Conservation (phyloP, 345 rosid species). For the Cardiospermum halicacabum region DNA sequence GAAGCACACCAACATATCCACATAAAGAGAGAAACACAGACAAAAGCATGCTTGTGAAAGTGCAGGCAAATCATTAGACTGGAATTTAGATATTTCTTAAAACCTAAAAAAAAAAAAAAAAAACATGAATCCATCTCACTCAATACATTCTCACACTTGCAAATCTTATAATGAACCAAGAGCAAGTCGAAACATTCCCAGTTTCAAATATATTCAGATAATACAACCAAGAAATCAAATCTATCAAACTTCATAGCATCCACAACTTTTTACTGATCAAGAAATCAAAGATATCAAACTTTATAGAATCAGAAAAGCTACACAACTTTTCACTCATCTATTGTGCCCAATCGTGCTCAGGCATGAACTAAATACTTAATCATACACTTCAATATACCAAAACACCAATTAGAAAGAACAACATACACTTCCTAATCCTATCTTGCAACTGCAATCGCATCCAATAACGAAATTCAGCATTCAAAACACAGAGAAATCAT, state of each 20-base stretch:
- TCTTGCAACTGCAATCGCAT: neutral
- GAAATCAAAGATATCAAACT: neutral
- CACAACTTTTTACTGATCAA: neutral
- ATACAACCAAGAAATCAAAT: neutral
- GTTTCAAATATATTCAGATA: neutral
- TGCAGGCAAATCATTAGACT: too few relatives aligned
- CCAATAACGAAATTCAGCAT: neutral
- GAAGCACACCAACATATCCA: too few relatives aligned
- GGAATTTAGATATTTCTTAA: too few relatives aligned
- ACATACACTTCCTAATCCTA: neutral
- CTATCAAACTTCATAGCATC: neutral
- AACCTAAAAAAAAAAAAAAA: too few relatives aligned
- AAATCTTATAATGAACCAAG: neutral
- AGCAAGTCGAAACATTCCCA: neutral
- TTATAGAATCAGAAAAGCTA: neutral
- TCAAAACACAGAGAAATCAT: slow-evolving; percentile 6
- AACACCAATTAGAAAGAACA: neutral
- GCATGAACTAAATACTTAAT: neutral
- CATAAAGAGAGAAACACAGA: too few relatives aligned
- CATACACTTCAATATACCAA: neutral
- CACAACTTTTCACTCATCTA: neutral
- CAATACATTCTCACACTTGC: too few relatives aligned
- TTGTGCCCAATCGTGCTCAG: neutral
- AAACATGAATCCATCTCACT: too few relatives aligned
- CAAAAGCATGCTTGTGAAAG: too few relatives aligned